phyloP scores from a whole-genome alignment of 2,329 filamentous ascomycete species.

The Penicillium sp. region DNA sequence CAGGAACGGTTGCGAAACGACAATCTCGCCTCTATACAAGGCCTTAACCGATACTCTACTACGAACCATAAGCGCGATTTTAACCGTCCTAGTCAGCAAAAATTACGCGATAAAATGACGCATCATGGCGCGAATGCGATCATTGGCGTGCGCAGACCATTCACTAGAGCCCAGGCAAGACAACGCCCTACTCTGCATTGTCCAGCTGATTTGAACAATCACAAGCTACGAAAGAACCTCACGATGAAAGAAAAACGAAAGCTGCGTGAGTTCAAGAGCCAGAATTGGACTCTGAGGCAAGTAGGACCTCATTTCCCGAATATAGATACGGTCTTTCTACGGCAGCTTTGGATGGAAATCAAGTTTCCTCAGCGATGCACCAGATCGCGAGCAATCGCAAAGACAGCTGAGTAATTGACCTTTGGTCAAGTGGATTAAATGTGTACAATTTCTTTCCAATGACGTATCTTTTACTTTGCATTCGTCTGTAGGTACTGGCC shows the following conservation, averaged over 20 bases:
- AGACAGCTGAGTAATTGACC: too few relatives aligned
- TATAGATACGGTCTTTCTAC: conserved; percentile 7
- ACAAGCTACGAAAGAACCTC: conserved; percentile 6
- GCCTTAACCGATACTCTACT: background rate
- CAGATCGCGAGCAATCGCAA: conserved; percentile 5
- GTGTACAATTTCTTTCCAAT: too few relatives aligned
- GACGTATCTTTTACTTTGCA: too few relatives aligned
- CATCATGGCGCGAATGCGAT: conserved; percentile 1
- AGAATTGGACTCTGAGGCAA: conserved; percentile 12
- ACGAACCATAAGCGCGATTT: background rate
- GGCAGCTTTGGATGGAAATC: conserved; percentile 11
- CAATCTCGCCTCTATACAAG: background rate
- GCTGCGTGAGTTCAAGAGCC: conserved; percentile 9
- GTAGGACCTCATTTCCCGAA: conserved; percentile 10
- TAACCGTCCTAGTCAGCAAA: background rate
- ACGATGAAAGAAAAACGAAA: conserved; percentile 7
- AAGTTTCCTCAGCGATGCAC: conserved; percentile 11
- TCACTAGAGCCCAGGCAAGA: conserved; percentile 10
- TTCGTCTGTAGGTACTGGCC: too few relatives aligned
- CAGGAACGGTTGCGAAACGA: background rate
- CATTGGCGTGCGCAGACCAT: background rate
- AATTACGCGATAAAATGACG: background rate
- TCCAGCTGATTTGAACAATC: background rate
- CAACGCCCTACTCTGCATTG: background rate
- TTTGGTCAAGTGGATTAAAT: too few relatives aligned